phyloP scores from a whole-genome alignment of 73 alveolate species.

The Urostyla sp. region DNA sequence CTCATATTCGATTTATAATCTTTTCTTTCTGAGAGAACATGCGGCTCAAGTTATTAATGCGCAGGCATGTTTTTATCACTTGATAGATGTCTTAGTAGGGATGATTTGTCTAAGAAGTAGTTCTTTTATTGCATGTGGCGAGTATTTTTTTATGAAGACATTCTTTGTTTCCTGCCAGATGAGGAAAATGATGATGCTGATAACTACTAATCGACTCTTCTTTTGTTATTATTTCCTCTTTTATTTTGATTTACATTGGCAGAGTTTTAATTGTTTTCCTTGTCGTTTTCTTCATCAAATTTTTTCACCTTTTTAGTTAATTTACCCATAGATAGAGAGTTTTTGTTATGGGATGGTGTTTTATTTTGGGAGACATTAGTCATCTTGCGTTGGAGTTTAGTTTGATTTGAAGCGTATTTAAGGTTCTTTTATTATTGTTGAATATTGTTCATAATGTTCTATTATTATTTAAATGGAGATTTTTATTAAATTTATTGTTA shows the following conservation, averaged over 20 bases:
- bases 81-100: constrained; percentile 33
- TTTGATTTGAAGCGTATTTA: no score
- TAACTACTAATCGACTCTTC: constrained; percentile 9
- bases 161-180: not conserved
- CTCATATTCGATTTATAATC: not conserved
- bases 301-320: no score
- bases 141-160: not conserved
- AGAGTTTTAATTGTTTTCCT: constrained; percentile 12
- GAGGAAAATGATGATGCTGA: constrained; percentile 20
- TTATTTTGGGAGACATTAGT: no score
- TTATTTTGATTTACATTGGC: not conserved
- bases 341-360: no score
- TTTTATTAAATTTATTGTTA: no score
- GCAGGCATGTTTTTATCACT: constrained; percentile 4
- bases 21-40: not conserved
- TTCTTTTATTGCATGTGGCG: constrained; percentile 4
- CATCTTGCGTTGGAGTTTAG: no score
- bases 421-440: no score
- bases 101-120: constrained; percentile 38
- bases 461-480: no score
- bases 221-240: not conserved
- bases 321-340: no score
- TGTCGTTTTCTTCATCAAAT: constrained; percentile 47
- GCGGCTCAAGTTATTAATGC: not conserved
- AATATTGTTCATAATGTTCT: no score